Base-by-base conservation (phyloP, 1,284 basidiomycete species). In the Sanghuangporus sanghuang region DNA sequence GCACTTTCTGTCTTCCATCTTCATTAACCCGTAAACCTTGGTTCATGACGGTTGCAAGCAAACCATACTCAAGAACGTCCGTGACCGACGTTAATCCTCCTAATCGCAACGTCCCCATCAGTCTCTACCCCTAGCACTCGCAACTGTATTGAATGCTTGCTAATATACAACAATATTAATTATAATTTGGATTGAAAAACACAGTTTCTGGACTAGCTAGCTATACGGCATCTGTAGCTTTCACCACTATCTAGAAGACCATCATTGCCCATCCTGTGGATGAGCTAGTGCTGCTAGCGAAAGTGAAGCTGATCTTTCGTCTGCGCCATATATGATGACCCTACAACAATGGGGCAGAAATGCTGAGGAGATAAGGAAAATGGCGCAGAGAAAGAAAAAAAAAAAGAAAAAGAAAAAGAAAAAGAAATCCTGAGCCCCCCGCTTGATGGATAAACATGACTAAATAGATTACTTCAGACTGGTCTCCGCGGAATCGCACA, bases 231-330 rank as follows among this genome's bases (percentile, higher is more conserved):
- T 8, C 21, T 75, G 73, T 75, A 71, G 73, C 74, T 75, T 74
- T 70, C 75, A 74, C 75, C 70, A 75, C 74, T 75, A 75, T 75
- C 74, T 75, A 75, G 74, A 77, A 75, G 68, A 69, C 74, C 74
- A 73, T 75, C 75, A 77, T 76, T 12, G 74, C 75, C 66, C 67
- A 3, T 59, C 68, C 16, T 7, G 12, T 6, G 38, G 27, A 65
- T 58, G 64, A 69, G 70, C 75, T 75, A 76, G 74, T 67, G 74
- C 75, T 76, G 74, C 76, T 75, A 75, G 74, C 74, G 74, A 75
- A 75, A 75, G 76, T 66, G 76, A 77, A 75, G 74, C 75, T 42
- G 35, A 35, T 23, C 3, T 53, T 74, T 61, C 38, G 42, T 75
- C 68, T 75, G 38, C 61, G 73, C 76, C 72, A 60, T 64, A 66